phyloP scores from a whole-genome alignment of 1,139 yeast genomes.

The Debaryomyces nepalensis region DNA sequence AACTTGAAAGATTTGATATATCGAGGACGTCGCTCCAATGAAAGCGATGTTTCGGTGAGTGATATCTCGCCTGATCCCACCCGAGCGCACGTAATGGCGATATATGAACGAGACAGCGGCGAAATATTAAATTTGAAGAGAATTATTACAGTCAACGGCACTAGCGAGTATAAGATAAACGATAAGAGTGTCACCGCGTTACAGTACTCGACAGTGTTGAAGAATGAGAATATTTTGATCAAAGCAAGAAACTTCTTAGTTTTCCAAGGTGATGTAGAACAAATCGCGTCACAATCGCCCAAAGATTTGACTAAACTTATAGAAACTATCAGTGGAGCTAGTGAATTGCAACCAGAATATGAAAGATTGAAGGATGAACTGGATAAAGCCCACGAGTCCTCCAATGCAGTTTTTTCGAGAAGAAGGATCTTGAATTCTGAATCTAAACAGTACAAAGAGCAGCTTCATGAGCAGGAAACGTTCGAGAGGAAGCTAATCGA shows the following conservation, averaged over 20 bases:
- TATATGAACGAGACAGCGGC: constrained; percentile 68
- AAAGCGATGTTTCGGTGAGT: constrained; percentile 22
- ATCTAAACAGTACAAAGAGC: constrained; percentile 78
- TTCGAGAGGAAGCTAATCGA: constrained; percentile 63
- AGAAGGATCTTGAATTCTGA: constrained; percentile 78
- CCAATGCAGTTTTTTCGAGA: constrained; percentile 69
- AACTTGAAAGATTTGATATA: constrained; percentile 78
- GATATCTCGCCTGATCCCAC: constrained; percentile 47
- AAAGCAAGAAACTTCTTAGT: constrained; percentile 92
- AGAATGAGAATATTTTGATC: constrained; percentile 81
- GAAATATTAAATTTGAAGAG: constrained; percentile 58
- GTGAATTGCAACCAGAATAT: constrained; percentile 67
- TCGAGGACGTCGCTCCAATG: constrained; percentile 58
- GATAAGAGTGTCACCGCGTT: constrained; percentile 62
- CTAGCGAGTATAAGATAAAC: constrained; percentile 73
- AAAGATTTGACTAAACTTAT: constrained; percentile 71
- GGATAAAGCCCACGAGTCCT: constrained; percentile 67
- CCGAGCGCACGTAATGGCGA: constrained; percentile 79
- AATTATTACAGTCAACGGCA: constrained; percentile 57
- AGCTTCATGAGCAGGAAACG: constrained; percentile 70
- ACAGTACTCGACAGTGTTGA: constrained; percentile 69
- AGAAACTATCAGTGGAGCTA: constrained; percentile 85
- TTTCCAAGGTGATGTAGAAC: constrained; percentile 96
- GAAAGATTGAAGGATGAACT: constrained; percentile 68
- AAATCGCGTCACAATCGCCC: constrained; percentile 87